Percentiles rank a stretch among this genome's conserved stretches.
phyloP scores from a whole-genome alignment of 352 stramenopile genomes.

The Phytophthora niederhauseri region DNA sequence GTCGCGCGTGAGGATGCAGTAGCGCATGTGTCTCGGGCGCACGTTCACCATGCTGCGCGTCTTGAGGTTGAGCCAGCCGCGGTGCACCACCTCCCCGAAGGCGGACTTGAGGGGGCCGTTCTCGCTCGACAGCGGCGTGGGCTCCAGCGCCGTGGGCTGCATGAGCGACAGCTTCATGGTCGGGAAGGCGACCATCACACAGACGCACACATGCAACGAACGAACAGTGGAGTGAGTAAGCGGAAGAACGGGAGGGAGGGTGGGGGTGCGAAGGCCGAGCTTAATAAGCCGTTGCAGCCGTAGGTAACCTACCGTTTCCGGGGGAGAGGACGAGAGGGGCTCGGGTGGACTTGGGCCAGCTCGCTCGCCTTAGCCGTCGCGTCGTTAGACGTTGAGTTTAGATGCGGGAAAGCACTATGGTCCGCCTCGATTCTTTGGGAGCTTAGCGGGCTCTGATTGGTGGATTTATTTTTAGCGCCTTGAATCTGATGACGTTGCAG shows the following conservation, averaged over 20 bases:
- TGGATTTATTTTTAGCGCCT: not conserved
- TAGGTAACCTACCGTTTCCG: not conserved
- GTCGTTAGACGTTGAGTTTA: not conserved
- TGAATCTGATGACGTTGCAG: not conserved
- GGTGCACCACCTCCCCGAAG: conserved; percentile 77
- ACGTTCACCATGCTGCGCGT: conserved; percentile 89
- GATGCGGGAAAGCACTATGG: not conserved
- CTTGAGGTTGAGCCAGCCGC: conserved; percentile 88
- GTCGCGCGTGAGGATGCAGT: conserved; percentile 80
- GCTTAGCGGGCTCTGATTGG: not conserved
- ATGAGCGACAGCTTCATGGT: conserved; percentile 35
- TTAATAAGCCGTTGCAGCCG: not conserved
- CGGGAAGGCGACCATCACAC: not conserved
- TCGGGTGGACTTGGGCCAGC: not conserved
- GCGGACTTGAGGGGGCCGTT: conserved; percentile 56
- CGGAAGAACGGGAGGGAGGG: not conserved
- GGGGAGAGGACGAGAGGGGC: conserved; percentile 17
- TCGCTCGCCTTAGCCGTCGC: not conserved
- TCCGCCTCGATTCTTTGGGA: not conserved
- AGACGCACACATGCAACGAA: not conserved
- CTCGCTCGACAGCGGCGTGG: conserved; percentile 57
- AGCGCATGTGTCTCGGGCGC: conserved; percentile 81
- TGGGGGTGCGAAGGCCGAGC: not conserved
- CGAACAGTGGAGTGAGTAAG: not conserved
- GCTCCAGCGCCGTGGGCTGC: conserved; percentile 53